Evolutionary conservation across 2,329 filamentous ascomycete species (phyloP), one percentile per base, ranked within the genome.

Genomic region (Aureobasidium sp.): DNA sequence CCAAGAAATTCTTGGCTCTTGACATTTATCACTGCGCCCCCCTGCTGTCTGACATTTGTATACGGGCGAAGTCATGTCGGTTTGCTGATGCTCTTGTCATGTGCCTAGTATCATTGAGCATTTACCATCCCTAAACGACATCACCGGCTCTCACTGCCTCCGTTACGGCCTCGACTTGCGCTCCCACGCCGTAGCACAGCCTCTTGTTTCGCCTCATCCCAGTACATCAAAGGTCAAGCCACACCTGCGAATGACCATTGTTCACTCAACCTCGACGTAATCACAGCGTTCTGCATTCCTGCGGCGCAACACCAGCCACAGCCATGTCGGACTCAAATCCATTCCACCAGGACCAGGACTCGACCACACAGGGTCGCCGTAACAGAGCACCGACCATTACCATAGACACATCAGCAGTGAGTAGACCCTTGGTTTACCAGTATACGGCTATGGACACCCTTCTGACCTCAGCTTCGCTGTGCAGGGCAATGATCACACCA

Each of bases 361-460:
- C 50, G 16, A 51, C 59, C 32, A 50, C 30, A 4, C 62, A 59
- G n/a, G 61, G 45, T 25, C 62, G 64, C 29, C 49, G 64, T 34
- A 21, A 21, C 21, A 59, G 78, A 60, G 78, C 78, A 62, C 78
- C 78, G 36, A 80, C 78, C 58, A 81, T 81, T 63, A 81, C 78
- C 60, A 80, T 81, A 64, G 78, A 80, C 70, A 81, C 78, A 7
- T 80, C 78, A 64, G 77, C 78, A 63, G 77, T 78, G 59, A 73
- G 73, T 61, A 71, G 70, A 69, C 71, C 72, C 62, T 64, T 68
- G 32, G 68, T 69, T 63, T 27, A 6, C 25, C 42, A 51, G 29
- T 29, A 37, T 16, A 45, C 47, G 21, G 27, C 47, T 3, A 25
- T 51, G 32, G 54, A 59, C 37, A 50, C 34, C 21, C 53, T 45